Evolutionary conservation across 75 land plant species (phyloP), one percentile per base, ranked within the genome.

Genomic region (Cryptomeria japonica): DNA sequence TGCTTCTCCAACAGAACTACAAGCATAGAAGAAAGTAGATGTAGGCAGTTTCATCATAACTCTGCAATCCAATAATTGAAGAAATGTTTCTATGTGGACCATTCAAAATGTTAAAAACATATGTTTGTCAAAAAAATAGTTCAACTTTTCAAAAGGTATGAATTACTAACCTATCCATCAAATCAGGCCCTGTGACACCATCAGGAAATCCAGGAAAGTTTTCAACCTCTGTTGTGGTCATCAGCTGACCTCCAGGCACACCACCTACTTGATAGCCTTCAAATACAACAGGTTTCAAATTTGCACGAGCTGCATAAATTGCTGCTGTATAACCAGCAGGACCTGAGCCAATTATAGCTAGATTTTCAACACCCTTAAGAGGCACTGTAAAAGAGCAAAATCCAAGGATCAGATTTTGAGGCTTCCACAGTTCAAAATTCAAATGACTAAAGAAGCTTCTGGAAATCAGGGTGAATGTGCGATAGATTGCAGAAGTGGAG

Each of bases 301-400:
- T 97, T 75, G 99, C 99, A 80, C 99, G 93, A 86, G 98, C 98
- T 41, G 99, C 99, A 93, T 97, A 97, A 15, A 97, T 96, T 4
- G 99, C 99, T 53, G 99, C 98, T 8, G 99, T 97, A 80, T 97
- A 97, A 73, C 99, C 99, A 84, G 99, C 99, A 83, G 99, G 99
- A 19, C 99, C 99, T 37, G 99, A 97, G 19, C 99, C 99, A 39
- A 97, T 92, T 22, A 97, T 97, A 32, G 95, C 99, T 84, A 97
- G 80, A 92, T 97, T 97, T 91, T 97, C 99, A 76, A 96, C 91
- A 78, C 93, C 94, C 83, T 86, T 90, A 36, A 41, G 36, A 46
- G 92, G 87, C 77, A 83, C 92, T 93, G 93, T 93, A 93, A 80
- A 37, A 88, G 44, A 51, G 31, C 8, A 78, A 44, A 76, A 87